Evolutionary conservation across 2,329 filamentous ascomycete species (phyloP).

Genomic region (Xylaria arbuscula): DNA sequence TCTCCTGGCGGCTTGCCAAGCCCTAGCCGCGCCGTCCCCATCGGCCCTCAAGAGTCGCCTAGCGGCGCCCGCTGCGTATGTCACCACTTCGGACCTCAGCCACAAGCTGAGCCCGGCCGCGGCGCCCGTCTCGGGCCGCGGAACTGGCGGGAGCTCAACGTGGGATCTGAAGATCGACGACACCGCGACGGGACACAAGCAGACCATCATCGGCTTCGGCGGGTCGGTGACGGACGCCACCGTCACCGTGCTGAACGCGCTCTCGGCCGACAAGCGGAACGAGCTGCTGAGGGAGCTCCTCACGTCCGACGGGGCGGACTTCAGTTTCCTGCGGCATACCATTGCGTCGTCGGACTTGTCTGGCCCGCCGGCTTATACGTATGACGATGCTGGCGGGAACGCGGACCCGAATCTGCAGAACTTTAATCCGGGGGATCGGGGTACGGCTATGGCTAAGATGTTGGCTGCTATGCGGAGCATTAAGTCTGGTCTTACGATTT

Average conservation of each 20-base stretch:
- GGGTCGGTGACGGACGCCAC: constrained; percentile 57
- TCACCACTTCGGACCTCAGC: constrained; percentile 53
- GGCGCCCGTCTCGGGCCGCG: constrained; percentile 51
- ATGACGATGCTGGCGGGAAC: constrained; percentile 52
- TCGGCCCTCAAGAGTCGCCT: constrained; percentile 30
- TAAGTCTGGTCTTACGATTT: constrained; percentile 51
- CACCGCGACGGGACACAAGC: constrained; percentile 53
- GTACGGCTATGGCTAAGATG: constrained; percentile 54
- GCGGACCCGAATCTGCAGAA: constrained; percentile 47
- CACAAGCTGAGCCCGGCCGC: constrained; percentile 52
- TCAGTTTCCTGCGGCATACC: constrained; percentile 55
- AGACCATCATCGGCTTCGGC: constrained; percentile 56
- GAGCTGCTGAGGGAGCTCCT: constrained; percentile 53
- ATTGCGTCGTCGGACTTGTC: constrained; percentile 56
- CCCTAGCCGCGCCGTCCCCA: constrained; percentile 29
- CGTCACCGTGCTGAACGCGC: constrained; percentile 53
- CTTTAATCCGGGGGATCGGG: constrained; percentile 55
- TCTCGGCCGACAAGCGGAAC: constrained; percentile 47
- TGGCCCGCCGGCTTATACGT: constrained; percentile 54
- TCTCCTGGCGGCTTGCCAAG: constrained; percentile 38
- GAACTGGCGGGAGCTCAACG: constrained; percentile 49
- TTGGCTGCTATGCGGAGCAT: constrained; percentile 52
- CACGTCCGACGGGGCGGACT: constrained; percentile 53
- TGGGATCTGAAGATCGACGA: constrained; percentile 56
- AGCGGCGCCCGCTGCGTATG: constrained; percentile 48